These are phyloP conservation scores for Phytophthora uliginosa DNA, from an alignment of 352 stramenopile species.

Conservation along the genomic window DNA sequence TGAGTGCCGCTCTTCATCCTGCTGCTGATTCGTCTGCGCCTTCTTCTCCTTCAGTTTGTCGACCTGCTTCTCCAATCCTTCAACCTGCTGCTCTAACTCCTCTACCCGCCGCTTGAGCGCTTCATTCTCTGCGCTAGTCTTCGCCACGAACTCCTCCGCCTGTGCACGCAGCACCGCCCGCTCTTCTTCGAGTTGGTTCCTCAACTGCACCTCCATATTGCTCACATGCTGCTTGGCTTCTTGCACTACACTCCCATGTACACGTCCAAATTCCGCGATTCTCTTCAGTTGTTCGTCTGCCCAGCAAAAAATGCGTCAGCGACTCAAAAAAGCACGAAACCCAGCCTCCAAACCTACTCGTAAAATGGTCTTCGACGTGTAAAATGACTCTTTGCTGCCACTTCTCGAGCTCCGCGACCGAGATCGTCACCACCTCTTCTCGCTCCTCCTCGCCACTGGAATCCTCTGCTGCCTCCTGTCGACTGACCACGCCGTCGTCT, in stretches of 20 bases:
- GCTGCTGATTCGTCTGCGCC: background rate
- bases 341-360: slow-evolving; percentile 50
- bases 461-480: slow-evolving; percentile 10
- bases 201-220: slow-evolving; percentile 65
- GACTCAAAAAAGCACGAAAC: background rate
- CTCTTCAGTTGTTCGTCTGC: slow-evolving; percentile 83
- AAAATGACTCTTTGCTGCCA: slow-evolving; percentile 72
- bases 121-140: slow-evolving; percentile 60
- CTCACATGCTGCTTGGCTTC: slow-evolving; percentile 77
- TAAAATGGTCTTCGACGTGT: slow-evolving; percentile 76
- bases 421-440: slow-evolving; percentile 53
- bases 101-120: slow-evolving; percentile 34
- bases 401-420: slow-evolving; percentile 62
- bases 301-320: slow-evolving; percentile 18
- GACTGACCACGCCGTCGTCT: slow-evolving; percentile 10
- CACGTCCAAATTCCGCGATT: slow-evolving; percentile 81
- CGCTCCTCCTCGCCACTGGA: slow-evolving; percentile 8
- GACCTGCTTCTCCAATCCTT: slow-evolving; percentile 30
- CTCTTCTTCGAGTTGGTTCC: slow-evolving; percentile 60
- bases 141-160: slow-evolving; percentile 63
- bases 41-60: slow-evolving; percentile 31
- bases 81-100: slow-evolving; percentile 38
- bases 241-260: slow-evolving; percentile 70
- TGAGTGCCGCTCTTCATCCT: slow-evolving; percentile 15
- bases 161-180: slow-evolving; percentile 50